phyloP scores from a whole-genome alignment of 495 filamentous ascomycete species.

The Chaetomium cochliodes region DNA sequence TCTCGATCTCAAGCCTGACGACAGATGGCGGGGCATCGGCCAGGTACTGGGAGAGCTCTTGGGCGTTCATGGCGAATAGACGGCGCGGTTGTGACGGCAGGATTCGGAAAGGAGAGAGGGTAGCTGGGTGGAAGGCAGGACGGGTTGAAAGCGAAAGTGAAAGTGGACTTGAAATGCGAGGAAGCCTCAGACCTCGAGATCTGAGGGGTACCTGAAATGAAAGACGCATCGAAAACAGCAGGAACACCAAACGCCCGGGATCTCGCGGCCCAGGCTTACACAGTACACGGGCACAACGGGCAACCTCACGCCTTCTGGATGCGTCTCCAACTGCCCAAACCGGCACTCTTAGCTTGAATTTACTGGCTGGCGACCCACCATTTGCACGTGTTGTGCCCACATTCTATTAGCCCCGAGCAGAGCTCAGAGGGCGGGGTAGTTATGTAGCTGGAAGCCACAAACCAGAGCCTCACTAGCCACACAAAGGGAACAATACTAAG shows the following conservation, averaged over 20 bases:
- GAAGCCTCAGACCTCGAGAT: conserved; percentile 23
- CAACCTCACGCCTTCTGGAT: conserved; percentile 7
- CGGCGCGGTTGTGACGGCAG: conserved; percentile 18
- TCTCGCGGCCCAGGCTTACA: neutral
- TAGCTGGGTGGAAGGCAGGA: conserved; percentile 4
- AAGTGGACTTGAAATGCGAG: neutral
- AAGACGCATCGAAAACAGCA: conserved; percentile 28
- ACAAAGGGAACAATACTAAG: neutral
- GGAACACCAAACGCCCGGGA: conserved; percentile 18
- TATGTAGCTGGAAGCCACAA: neutral
- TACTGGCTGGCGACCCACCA: conserved; percentile 3
- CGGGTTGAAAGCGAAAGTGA: too few relatives aligned
- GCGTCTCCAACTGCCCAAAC: conserved; percentile 18
- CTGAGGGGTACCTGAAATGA: conserved; percentile 20
- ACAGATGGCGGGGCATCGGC: conserved; percentile 87
- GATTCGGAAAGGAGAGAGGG: conserved; percentile 10
- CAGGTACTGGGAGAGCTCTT: conserved; percentile 67
- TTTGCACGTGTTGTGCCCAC: conserved; percentile 10
- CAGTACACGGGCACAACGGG: neutral
- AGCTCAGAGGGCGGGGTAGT: conserved; percentile 7
- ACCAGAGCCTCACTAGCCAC: neutral
- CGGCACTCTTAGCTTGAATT: neutral
- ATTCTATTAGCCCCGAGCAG: neutral
- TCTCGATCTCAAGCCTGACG: conserved; percentile 80
- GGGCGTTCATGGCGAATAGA: conserved; percentile 45